These are phyloP conservation scores for Boletus chippewaensis DNA, from an alignment of 1,284 basidiomycete genomes.

Conservation along the genomic window DNA sequence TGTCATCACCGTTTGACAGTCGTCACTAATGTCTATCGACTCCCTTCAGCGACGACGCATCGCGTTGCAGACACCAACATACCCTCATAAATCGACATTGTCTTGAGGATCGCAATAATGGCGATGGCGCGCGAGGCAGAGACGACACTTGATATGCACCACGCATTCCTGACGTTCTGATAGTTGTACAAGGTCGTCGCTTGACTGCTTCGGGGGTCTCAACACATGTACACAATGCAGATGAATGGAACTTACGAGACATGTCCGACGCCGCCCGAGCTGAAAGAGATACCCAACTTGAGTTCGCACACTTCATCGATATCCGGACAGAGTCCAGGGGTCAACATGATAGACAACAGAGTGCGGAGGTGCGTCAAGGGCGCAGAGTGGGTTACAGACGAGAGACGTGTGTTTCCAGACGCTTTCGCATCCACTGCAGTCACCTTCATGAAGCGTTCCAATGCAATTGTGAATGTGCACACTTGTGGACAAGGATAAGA, in stretches of 20 bases:
- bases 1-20: constrained; percentile 63
- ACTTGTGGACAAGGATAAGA: constrained; percentile 22
- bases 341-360: constrained; percentile 44
- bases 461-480: constrained; percentile 40
- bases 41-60: background rate
- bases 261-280: constrained; percentile 42
- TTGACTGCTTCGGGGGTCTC: constrained; percentile 16
- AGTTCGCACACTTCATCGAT: constrained; percentile 61
- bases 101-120: constrained; percentile 61
- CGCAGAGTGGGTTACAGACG: constrained; percentile 36
- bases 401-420: constrained; percentile 35
- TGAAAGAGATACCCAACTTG: constrained; percentile 39
- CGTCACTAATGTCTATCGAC: constrained; percentile 54
- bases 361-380: constrained; percentile 41
- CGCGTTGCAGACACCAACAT: background rate
- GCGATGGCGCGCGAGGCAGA: constrained; percentile 67
- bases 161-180: constrained; percentile 40
- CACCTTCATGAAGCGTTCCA: constrained; percentile 45
- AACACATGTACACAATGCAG: background rate
- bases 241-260: constrained; percentile 38
- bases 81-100: constrained; percentile 71
- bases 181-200: constrained; percentile 41
- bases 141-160: constrained; percentile 63
- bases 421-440: constrained; percentile 42
- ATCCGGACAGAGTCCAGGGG: constrained; percentile 46